Conservation (phyloP, 2,329 filamentous ascomycete genomes). For the Colletotrichum somersetense region DNA sequence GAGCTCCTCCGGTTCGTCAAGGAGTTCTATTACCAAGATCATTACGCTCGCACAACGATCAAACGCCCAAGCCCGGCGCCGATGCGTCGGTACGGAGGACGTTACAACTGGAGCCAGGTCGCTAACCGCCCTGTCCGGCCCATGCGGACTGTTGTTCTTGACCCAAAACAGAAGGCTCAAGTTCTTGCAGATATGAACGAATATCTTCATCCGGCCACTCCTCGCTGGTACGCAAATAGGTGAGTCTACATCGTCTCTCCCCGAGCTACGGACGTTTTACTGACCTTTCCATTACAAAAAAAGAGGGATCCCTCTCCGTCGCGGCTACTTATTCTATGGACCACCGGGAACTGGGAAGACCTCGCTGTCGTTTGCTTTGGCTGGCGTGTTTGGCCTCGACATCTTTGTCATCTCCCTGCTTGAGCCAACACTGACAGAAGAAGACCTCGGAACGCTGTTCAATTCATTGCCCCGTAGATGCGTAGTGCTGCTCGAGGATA, state of each 20-base stretch:
- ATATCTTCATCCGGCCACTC: slow-evolving; percentile 78
- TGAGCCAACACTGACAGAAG: slow-evolving; percentile 71
- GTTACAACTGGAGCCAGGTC: slow-evolving; percentile 67
- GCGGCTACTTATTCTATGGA: slow-evolving; percentile 84
- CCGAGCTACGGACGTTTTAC: no score
- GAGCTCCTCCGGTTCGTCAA: slow-evolving; percentile 66
- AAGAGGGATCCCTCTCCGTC: slow-evolving; percentile 77
- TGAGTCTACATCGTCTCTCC: no score
- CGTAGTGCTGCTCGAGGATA: slow-evolving; percentile 77
- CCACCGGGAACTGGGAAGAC: slow-evolving; percentile 82
- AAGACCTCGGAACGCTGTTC: slow-evolving; percentile 71
- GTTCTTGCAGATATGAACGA: slow-evolving; percentile 82
- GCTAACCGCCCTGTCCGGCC: slow-evolving; percentile 75
- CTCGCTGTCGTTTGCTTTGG: slow-evolving; percentile 74
- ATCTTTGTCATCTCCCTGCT: slow-evolving; percentile 73
- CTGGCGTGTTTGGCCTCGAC: slow-evolving; percentile 74
- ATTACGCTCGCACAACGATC: slow-evolving; percentile 69
- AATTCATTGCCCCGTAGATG: slow-evolving; percentile 71
- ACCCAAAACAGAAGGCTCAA: slow-evolving; percentile 72
- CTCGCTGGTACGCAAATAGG: slow-evolving; percentile 79
- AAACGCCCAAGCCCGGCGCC: slow-evolving; percentile 56
- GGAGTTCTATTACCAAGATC: slow-evolving; percentile 61
- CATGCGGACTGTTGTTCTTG: slow-evolving; percentile 82
- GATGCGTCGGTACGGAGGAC: slow-evolving; percentile 47
- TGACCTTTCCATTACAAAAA: no score